Conservation (phyloP, 345 rosid genomes). For the Schrenkiella parvula region DNA sequence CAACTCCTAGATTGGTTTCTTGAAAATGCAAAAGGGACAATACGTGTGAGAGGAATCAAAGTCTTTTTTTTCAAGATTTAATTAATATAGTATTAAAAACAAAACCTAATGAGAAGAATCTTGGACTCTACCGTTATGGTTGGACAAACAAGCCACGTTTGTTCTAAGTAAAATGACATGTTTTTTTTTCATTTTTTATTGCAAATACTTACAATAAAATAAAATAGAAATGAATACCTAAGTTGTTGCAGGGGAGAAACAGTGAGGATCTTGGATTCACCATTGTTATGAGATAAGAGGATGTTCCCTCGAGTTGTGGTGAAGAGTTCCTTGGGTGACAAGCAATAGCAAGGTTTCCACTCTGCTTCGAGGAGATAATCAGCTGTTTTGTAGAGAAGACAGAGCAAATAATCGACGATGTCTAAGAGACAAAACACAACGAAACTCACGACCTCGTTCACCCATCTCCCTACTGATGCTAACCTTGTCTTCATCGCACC, state of each 20-base stretch:
- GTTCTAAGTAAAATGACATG: neutral
- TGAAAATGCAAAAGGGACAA: constrained; percentile 9
- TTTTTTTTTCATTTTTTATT: neutral
- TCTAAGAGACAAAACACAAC: constrained; percentile 74
- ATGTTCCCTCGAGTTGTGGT: constrained; percentile 19
- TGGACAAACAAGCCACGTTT: constrained; percentile 24
- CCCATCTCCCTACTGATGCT: constrained; percentile 34
- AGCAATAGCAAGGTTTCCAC: constrained; percentile 78
- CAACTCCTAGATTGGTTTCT: neutral
- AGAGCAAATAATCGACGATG: constrained; percentile 58
- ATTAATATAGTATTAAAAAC: neutral
- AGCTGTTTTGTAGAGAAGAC: constrained; percentile 58
- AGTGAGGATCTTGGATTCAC: constrained; percentile 24
- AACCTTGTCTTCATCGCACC: constrained; percentile 30
- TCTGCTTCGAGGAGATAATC: constrained; percentile 77
- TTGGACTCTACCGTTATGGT: constrained; percentile 7
- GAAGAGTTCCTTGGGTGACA: constrained; percentile 51
- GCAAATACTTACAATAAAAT: neutral
- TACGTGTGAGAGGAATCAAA: constrained; percentile 1
- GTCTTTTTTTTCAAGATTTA: neutral
- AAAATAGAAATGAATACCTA: neutral
- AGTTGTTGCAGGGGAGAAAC: constrained; percentile 22
- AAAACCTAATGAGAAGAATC: constrained; percentile 11
- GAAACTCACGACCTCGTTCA: constrained; percentile 58
- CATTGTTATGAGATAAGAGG: constrained; percentile 6